Percentiles rank a stretch among this genome's conserved stretches.
Evolutionary conservation across 1,284 basidiomycete species (phyloP).

Genomic region (Mycocalia duriaeana): DNA sequence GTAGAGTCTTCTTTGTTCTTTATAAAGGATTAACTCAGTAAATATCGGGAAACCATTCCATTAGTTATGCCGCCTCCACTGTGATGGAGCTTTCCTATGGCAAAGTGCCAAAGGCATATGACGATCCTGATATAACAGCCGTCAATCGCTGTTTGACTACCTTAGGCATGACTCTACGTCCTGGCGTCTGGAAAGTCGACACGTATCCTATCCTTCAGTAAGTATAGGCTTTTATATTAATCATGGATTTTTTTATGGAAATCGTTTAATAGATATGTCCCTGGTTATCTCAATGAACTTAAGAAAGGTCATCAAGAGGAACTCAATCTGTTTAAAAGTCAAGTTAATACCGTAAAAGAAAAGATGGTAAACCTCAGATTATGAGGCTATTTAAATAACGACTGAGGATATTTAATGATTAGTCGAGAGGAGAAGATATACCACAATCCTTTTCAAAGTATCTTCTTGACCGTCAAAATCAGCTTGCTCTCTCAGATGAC

Average conservation of each 20-base stretch:
- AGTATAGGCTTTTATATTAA: too few species aligned
- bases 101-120: slow-evolving; percentile 43
- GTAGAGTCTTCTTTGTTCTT: background rate
- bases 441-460: slow-evolving; percentile 50
- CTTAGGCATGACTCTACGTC: slow-evolving; percentile 46
- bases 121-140: slow-evolving; percentile 52
- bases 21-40: too few species aligned
- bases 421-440: slow-evolving; percentile 30
- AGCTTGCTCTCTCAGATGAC: slow-evolving; percentile 44
- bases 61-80: slow-evolving; percentile 58
- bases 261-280: too few species aligned
- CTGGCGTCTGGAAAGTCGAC: slow-evolving; percentile 57
- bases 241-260: too few species aligned
- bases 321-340: slow-evolving; percentile 45
- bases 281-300: slow-evolving; percentile 51
- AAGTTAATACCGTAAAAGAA: slow-evolving; percentile 39
- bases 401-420: too few species aligned
- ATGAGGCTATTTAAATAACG: too few species aligned
- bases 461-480: slow-evolving; percentile 46
- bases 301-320: slow-evolving; percentile 52
- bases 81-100: slow-evolving; percentile 66
- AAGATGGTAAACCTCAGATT: slow-evolving; percentile 39
- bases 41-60: too few species aligned
- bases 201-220: slow-evolving; percentile 48
- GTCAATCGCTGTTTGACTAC: slow-evolving; percentile 45